Evolutionary conservation across 2,329 filamentous ascomycete genomes (phyloP), one percentile per base, ranked within the genome.

Genomic region (Akanthomyces lecanii): DNA sequence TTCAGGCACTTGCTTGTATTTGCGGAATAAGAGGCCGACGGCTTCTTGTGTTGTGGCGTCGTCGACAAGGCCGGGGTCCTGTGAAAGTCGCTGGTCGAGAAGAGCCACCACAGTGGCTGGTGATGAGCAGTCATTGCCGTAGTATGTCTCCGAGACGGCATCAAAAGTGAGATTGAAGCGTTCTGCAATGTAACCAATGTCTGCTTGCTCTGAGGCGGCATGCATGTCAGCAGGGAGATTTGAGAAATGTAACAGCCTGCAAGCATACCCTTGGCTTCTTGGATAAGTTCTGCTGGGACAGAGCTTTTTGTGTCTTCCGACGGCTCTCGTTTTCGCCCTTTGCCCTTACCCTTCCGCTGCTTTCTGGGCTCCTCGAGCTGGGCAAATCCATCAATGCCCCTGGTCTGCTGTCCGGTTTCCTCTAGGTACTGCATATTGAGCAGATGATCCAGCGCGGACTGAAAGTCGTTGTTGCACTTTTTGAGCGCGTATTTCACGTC

Each of bases 351-450:
- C 66, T 78, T 82, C 1, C 73, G 72, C 14, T 40, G 38, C 0
- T 76, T 73, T 18, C 80, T 75, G 5, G 52, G 6, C 25, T 55
- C 30, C 18, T 85, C 81, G 0, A 82, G 81, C 45, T 85, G 81
- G 25, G 85, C 86, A 71, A 97, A 97, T 0, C 85, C 92, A 63
- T 97, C 92, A n/a, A 97, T 80, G 0, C 92, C 91, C 71, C 90
- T 94, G 1, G 81, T 78, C 1, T 83, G 79, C 61, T 85, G 79
- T 0, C 84, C 84, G 1, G 80, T 82, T 63, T 92, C 85, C 63
- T 91, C 86, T 5, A 97, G 86, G 70, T 89, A 92, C 23, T 90
- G 86, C 16, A 91, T 81, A 67, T 90, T 96, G 38, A 97, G 82
- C 14, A 98, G 78, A 64, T 92, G 87, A 69, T 97, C 92, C 65